These are phyloP conservation scores for Pseudognaphalium luteoalbum DNA, from an alignment of 129 eudicot species.

Conservation along the genomic window DNA sequence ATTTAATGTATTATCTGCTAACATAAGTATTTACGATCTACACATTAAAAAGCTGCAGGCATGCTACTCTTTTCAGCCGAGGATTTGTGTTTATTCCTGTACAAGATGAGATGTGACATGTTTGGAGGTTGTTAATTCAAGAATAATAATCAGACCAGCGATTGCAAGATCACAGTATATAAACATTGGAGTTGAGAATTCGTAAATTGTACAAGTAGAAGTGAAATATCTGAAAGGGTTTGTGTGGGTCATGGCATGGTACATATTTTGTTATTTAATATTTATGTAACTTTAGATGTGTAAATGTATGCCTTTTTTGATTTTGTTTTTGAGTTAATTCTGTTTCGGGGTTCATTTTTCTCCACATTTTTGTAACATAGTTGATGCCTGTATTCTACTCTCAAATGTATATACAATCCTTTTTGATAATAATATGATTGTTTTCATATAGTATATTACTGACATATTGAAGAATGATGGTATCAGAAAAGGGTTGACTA, in stretches of 20 bases:
- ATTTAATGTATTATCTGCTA: not conserved
- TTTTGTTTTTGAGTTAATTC: conserved; percentile 4
- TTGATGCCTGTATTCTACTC: conserved; percentile 27
- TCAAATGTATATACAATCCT: conserved; percentile 39
- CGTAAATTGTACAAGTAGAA: conserved; percentile 14
- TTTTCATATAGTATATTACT: not conserved
- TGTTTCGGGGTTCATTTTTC: conserved; percentile 23
- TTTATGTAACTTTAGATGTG: conserved; percentile 35
- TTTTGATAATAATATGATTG: conserved; percentile 9
- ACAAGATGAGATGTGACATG: conserved; percentile 31
- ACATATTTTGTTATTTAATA: conserved; percentile 37
- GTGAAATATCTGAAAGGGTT: conserved; percentile 20
- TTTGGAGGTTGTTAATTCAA: conserved; percentile 18
- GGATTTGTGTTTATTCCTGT: conserved; percentile 30
- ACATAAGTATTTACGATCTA: not conserved
- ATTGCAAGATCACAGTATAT: conserved; percentile 28
- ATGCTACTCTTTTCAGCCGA: conserved; percentile 13
- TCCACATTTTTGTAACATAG: conserved; percentile 44
- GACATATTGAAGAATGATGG: not conserved
- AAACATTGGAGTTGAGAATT: conserved; percentile 22
- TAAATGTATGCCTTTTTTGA: conserved; percentile 38
- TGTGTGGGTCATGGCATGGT: conserved; percentile 37
- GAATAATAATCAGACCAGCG: conserved; percentile 23
- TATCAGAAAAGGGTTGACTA: not conserved
- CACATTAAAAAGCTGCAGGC: conserved; percentile 24